Evolutionary conservation across 2,329 filamentous ascomycete species (phyloP).

Genomic region (Chaetomiaceae sp.): DNA sequence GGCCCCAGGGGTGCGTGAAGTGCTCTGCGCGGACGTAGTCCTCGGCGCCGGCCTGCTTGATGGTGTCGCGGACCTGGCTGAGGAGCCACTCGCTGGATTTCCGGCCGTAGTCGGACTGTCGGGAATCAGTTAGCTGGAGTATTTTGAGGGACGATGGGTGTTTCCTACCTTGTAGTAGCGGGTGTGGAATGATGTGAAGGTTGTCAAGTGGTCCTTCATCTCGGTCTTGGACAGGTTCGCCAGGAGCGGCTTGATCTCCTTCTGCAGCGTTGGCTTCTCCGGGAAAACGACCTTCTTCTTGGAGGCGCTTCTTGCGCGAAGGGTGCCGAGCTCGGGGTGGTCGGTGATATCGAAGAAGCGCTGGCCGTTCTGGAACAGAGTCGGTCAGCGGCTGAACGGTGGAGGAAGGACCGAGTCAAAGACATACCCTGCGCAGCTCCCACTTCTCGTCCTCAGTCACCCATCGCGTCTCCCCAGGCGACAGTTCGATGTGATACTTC

Average conservation of each 20-base stretch:
- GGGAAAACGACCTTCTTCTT: slow-evolving; percentile 49
- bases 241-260: slow-evolving; percentile 63
- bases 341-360: slow-evolving; percentile 96
- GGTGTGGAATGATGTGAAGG: slow-evolving; percentile 73
- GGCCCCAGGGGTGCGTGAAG: slow-evolving; percentile 82
- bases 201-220: slow-evolving; percentile 74
- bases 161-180: slow-evolving; percentile 60
- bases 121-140: not conserved
- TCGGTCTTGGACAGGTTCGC: slow-evolving; percentile 67
- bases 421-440: slow-evolving; percentile 72
- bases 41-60: slow-evolving; percentile 66
- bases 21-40: slow-evolving; percentile 63
- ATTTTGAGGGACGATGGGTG: too few relatives aligned
- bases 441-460: slow-evolving; percentile 95
- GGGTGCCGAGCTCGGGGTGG: slow-evolving; percentile 58
- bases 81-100: slow-evolving; percentile 88
- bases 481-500: slow-evolving; percentile 74
- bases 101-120: slow-evolving; percentile 64
- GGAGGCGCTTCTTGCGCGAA: slow-evolving; percentile 30
- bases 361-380: slow-evolving; percentile 62
- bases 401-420: not conserved
- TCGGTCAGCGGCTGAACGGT: not conserved
- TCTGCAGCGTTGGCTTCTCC: slow-evolving; percentile 46
- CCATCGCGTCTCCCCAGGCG: slow-evolving; percentile 78
- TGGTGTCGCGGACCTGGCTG: slow-evolving; percentile 65